Conservation (phyloP, 345 rosid species). For the Limnanthes douglasii region DNA sequence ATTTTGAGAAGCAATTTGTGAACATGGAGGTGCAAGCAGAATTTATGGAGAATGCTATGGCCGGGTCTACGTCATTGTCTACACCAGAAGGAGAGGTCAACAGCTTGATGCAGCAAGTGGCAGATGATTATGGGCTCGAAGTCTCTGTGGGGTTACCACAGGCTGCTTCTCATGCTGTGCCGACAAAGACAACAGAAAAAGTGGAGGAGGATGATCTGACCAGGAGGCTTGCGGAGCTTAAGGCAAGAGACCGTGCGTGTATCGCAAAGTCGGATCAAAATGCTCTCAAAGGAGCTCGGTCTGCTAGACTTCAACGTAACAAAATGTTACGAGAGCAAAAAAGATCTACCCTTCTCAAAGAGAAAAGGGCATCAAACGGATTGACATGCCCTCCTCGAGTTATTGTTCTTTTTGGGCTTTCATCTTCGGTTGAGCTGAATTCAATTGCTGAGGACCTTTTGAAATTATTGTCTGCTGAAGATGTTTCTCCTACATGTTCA, state of each 20-base stretch:
- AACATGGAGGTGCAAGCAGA: slow-evolving; percentile 99
- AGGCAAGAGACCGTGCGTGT: too few species aligned
- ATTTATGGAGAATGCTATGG: slow-evolving; percentile 98
- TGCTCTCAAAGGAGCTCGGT: too few species aligned
- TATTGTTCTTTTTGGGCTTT: slow-evolving; percentile 80
- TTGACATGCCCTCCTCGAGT: too few species aligned
- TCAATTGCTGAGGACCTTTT: slow-evolving; percentile 48
- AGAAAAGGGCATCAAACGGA: too few species aligned
- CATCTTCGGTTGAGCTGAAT: slow-evolving; percentile 37
- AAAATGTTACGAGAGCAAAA: too few species aligned
- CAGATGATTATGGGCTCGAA: slow-evolving; percentile 92
- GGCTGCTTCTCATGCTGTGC: slow-evolving; percentile 80
- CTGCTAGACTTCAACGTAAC: too few species aligned
- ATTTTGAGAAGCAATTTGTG: slow-evolving; percentile 98
- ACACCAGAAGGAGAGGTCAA: slow-evolving; percentile 98
- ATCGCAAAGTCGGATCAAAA: too few species aligned
- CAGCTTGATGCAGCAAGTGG: slow-evolving; percentile 98
- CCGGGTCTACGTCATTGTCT: slow-evolving; percentile 91
- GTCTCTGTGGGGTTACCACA: slow-evolving; percentile 97
- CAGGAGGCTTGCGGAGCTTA: slow-evolving; percentile 94
- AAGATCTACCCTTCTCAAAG: too few species aligned
- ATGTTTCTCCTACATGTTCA: slow-evolving; percentile 18
- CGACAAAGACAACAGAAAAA: slow-evolving; percentile 63
- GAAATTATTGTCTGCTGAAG: slow-evolving; percentile 27
- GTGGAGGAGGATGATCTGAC: slow-evolving; percentile 92